Evolutionary conservation across 176 grass and related monocot genomes (phyloP), one percentile per base, ranked within the genome.

Genomic region (Lolium rigidum): DNA sequence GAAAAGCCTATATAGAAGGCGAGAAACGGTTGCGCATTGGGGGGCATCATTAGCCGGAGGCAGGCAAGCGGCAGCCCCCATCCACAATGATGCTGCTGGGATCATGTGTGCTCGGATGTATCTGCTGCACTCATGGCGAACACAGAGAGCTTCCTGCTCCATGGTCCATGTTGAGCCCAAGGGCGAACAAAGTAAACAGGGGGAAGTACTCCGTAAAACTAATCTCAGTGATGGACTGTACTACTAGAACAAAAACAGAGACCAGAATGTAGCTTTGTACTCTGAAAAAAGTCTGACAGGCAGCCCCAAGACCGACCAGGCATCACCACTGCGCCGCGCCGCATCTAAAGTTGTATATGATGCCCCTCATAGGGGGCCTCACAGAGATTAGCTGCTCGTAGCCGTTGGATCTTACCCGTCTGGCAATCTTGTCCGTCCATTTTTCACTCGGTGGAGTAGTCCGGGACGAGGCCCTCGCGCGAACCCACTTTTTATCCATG

Each of bases 31-130:
- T 47, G 46, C 46, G 46, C 46, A 47, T 47, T 76, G 73, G 47
- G 44, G 47, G 48, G 47, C 47, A 76, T 76, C 73, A 76, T 76
- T 52, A 17, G 73, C 13, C 48, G 48, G 24, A 52, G 22, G 48
- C 72, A 28, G 48, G 47, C 44, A 47, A 22, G 46, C 15, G 21
- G 46, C 71, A 75, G 46, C 46, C 22, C 72, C 24, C 49, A 52
- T 26, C 73, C 73, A 52, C 48, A 54, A 76, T 75, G 72, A 50
- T 75, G 72, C 48, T 15, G 1, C 72, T 31, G 14, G 24, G 73
- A 76, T 76, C 48, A 76, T 54, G 73, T 16, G 46, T 75, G 2
- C 72, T 50, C 72, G 14, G 20, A 8, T 26, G 71, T 17, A 50
- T 24, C 7, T 0, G 22, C 1, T 50, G 71, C 71, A 74, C 70